A percentile compares a stretch with the other conserved stretches of the same genome.
These are phyloP conservation scores for Mercurialis annua DNA, from an alignment of 345 rosid genomes.

Conservation along the genomic window DNA sequence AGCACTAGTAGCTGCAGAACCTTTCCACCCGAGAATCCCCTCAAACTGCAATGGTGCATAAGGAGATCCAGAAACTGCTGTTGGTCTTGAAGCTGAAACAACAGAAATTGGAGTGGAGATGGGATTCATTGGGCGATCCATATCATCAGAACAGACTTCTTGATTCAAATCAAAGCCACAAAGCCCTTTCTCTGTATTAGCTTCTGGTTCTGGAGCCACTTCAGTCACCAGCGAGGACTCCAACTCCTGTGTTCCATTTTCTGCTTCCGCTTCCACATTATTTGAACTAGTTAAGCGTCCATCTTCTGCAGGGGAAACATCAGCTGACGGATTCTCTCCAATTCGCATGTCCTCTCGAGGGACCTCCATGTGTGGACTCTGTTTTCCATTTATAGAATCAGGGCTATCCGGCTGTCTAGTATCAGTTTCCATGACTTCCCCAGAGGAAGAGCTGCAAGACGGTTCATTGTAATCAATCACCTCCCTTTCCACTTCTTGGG, in stretches of 20 bases:
- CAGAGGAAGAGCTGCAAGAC: constrained; percentile 58
- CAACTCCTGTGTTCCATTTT: constrained; percentile 41
- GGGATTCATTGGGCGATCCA: constrained; percentile 45
- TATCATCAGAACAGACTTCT: constrained; percentile 72
- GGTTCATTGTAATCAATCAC: constrained; percentile 59
- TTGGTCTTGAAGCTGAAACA: constrained; percentile 59
- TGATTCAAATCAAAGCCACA: constrained; percentile 82
- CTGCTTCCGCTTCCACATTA: constrained; percentile 32
- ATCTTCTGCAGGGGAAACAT: constrained; percentile 34
- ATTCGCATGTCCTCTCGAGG: constrained; percentile 39
- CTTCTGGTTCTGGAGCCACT: constrained; percentile 52
- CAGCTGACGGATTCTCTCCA: constrained; percentile 43
- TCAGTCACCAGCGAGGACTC: constrained; percentile 56
- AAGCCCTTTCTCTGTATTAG: constrained; percentile 47
- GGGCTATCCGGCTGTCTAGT: constrained; percentile 41
- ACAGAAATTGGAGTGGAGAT: constrained; percentile 46
- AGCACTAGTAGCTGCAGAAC: constrained; percentile 70
- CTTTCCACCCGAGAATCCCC: constrained; percentile 71
- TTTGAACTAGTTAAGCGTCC: constrained; percentile 31
- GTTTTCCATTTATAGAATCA: constrained; percentile 40
- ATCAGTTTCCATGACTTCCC: constrained; percentile 46
- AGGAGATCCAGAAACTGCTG: constrained; percentile 52
- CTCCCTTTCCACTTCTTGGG: constrained; percentile 89
- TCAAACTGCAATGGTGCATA: constrained; percentile 61
- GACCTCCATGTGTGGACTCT: constrained; percentile 23